phyloP scores from a whole-genome alignment of 2,329 filamentous ascomycete genomes.

The Hirsutella rhossiliensis region DNA sequence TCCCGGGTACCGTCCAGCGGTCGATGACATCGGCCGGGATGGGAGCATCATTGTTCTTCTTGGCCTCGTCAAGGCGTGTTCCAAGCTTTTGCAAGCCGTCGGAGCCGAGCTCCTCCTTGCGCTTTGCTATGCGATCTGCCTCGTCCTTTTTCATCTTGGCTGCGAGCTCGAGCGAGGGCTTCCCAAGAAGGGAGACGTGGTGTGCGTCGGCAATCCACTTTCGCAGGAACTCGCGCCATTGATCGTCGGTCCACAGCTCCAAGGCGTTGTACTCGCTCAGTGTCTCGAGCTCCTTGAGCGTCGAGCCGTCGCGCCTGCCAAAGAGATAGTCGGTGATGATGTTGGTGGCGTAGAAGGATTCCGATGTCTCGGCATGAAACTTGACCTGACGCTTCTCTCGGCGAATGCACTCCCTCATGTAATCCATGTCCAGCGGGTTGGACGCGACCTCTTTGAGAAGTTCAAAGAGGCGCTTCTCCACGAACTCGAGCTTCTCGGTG shows the following conservation, averaged over 20 bases:
- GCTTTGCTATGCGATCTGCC: conserved; percentile 61
- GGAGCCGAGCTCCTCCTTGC: conserved; percentile 69
- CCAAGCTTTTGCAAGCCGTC: conserved; percentile 67
- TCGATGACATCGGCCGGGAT: conserved; percentile 77
- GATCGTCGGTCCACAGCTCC: conserved; percentile 65
- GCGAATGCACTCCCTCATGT: conserved; percentile 77
- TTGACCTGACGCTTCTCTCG: conserved; percentile 73
- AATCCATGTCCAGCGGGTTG: conserved; percentile 77
- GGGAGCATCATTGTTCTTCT: conserved; percentile 75
- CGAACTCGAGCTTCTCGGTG: conserved; percentile 70
- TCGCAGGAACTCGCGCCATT: conserved; percentile 74
- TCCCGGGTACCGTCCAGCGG: conserved; percentile 68
- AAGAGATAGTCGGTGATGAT: conserved; percentile 92
- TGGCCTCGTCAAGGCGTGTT: conserved; percentile 68
- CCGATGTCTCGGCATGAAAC: conserved; percentile 70
- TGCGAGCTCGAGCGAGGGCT: conserved; percentile 69
- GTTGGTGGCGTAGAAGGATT: conserved; percentile 69
- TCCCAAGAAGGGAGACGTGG: conserved; percentile 79
- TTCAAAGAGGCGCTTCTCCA: conserved; percentile 76
- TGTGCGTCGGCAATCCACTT: conserved; percentile 78
- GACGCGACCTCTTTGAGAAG: conserved; percentile 70
- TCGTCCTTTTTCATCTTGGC: conserved; percentile 75
- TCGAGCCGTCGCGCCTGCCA: conserved; percentile 73
- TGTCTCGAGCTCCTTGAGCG: conserved; percentile 46
- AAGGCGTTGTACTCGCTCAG: conserved; percentile 54